These are phyloP conservation scores for Aspergillus versicolor DNA, from an alignment of 2,329 filamentous ascomycete species.

Conservation along the genomic window DNA sequence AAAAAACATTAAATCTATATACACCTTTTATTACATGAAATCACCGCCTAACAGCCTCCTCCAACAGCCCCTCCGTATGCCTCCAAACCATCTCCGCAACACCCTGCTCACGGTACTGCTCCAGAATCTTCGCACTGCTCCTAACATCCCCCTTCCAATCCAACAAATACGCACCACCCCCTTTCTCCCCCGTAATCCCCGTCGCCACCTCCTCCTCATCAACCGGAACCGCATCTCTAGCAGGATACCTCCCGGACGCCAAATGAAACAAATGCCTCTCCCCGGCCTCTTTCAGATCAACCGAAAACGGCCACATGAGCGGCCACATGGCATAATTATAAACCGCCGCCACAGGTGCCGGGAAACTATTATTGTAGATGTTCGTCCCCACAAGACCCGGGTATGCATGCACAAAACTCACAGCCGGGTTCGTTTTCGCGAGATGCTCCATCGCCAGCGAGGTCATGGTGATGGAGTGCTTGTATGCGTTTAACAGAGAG, in stretches of 20 bases:
- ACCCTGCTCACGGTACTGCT: slow-evolving; percentile 11
- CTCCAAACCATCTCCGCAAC: slow-evolving; percentile 11
- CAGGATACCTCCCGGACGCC: slow-evolving; percentile 10
- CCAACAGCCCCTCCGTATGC: slow-evolving; percentile 9
- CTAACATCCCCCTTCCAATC: slow-evolving; percentile 15
- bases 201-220: neutral
- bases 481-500: slow-evolving; percentile 21
- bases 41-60: neutral
- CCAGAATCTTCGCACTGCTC: slow-evolving; percentile 2
- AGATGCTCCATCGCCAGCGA: slow-evolving; percentile 52
- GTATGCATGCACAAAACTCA: slow-evolving; percentile 51
- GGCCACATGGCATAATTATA: slow-evolving; percentile 14
- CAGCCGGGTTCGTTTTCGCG: slow-evolving; percentile 45
- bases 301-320: slow-evolving; percentile 7
- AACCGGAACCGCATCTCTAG: neutral
- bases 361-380: slow-evolving; percentile 23
- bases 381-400: slow-evolving; percentile 51
- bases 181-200: slow-evolving; percentile 3
- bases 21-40: neutral
- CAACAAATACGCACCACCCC: slow-evolving; percentile 15
- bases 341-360: neutral
- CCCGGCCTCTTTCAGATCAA: slow-evolving; percentile 11
- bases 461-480: slow-evolving; percentile 51
- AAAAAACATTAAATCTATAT: no score
- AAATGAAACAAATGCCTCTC: slow-evolving; percentile 18